Evolutionary conservation across 768 basidiomycete genomes (phyloP), one percentile per base, ranked within the genome.

Genomic region (Serpula lacrymans): DNA sequence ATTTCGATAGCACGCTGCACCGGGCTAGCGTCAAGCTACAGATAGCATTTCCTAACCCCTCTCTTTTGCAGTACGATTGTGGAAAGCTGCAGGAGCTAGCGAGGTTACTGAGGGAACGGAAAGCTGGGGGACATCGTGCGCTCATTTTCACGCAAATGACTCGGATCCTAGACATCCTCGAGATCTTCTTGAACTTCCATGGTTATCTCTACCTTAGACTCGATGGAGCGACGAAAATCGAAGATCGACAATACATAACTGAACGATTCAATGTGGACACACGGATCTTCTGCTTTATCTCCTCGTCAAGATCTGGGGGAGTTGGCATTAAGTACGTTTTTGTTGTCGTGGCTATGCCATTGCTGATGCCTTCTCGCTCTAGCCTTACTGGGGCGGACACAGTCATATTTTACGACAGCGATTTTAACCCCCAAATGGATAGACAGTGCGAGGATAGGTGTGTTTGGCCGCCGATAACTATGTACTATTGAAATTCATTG

Each of bases 131-230:
- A 0, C 93, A 96, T 57, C 85, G 94, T 6, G 75, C 88, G 18
- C 72, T 98, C 34, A 94, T 98, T 47, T 98, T 98, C 64, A 97
- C 94, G 1, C 94, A 98, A 54, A 97, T 97, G 94, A 95, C 94
- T 22, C 75, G 76, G 45, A 84, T 98, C 23, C 73, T 98, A 43
- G 94, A 98, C 57, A 90, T 98, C 45, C 75, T 98, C 38, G 94
- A 97, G 59, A 82, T 84, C 13, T 98, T 92, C 62, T 74, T 97
- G 43, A 94, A 87, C 52, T 82, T 91, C 42, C 91, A 93, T 55
- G 94, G 94, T 0, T 88, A 94, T 57, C 77, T 94, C 9, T 98
- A 98, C 60, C 76, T 95, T 14, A 77, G 94, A n/a, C 67, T 98
- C 24, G 94, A 98, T 55, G 94, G 94, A 2, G 84, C 89, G 28